Conservation (phyloP, 768 basidiomycete genomes). For the Lactarius evosmus region DNA sequence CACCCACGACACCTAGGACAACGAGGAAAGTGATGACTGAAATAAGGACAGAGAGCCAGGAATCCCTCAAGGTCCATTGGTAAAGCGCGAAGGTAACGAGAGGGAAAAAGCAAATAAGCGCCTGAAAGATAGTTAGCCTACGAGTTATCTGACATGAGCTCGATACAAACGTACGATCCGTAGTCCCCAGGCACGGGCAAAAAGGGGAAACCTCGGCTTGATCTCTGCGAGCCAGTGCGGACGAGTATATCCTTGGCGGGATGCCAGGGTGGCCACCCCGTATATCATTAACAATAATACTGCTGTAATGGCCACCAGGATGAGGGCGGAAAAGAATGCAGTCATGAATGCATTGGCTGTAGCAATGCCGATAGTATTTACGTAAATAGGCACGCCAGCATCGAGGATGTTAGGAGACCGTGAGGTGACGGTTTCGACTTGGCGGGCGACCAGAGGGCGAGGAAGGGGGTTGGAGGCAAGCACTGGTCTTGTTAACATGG, state of each 20-base stretch:
- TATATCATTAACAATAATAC: conserved; percentile 53
- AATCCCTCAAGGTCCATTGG: conserved; percentile 90
- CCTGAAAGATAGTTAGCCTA: conserved; percentile 38
- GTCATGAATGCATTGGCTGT: conserved; percentile 91
- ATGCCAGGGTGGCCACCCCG: conserved; percentile 33
- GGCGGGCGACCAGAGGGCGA: conserved; percentile 27
- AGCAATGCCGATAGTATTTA: conserved; percentile 71
- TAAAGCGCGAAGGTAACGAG: conserved; percentile 76
- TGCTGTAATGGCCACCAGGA: conserved; percentile 59
- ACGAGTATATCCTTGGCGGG: conserved; percentile 28
- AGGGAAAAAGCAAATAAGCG: conserved; percentile 63
- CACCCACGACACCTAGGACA: conserved; percentile 47
- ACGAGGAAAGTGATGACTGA: conserved; percentile 65
- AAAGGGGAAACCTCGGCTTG: conserved; percentile 42
- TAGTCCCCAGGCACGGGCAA: conserved; percentile 57
- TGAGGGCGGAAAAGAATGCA: conserved; percentile 70
- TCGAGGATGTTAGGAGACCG: conserved; percentile 64
- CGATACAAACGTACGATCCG: conserved; percentile 53
- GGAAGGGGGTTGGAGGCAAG: not conserved
- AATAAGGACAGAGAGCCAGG: conserved; percentile 79
- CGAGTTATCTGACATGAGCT: conserved; percentile 1
- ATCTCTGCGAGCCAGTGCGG: conserved; percentile 27
- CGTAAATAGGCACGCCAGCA: conserved; percentile 80
- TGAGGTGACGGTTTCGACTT: conserved; percentile 64
- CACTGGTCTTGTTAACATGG: conserved; percentile 1